Base-by-base conservation (phyloP, 169 alveolate genomes). In the Neospora caninum region DNA sequence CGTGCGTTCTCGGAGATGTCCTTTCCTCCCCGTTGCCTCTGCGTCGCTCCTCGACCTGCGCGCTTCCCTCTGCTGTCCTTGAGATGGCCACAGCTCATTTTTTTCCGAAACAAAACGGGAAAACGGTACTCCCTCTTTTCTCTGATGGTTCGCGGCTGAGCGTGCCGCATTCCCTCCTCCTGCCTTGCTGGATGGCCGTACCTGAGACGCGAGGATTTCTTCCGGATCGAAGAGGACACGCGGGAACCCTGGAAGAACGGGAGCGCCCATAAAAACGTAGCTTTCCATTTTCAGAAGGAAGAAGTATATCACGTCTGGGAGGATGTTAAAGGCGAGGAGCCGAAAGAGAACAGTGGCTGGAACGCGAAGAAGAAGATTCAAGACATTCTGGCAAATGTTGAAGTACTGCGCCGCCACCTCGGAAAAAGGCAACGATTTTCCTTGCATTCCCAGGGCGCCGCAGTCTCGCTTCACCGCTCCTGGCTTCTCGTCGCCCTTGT, bases 301-400 rank as follows among this genome's bases (percentile, higher is more conserved):
- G 73, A 58, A n/a, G 45, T 42, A n/a, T 64, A 91, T 31, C 39
- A 34, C 29, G 25, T 58, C 80, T 1, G 84, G 83, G 36, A 91
- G 69, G 31, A 91, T 27, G 38, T 91, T 64, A 36, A 69, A n/a
- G 20, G 83, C 53, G 54, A 91, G 64, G 43, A 91, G 94, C 80
- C 69, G 80, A 41, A 34, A 80, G 9, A 91, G n/a, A 10, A 91
- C 69, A 25, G 42, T 27, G 29, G 91, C 91, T 10, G 94, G 94
- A 39, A 91, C 88, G 39, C 87, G 94, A 84, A 91, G 94, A 89
- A 91, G 53, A n/a, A 91, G 84, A 82, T 91, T 91, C 84, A 91
- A 58, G 25, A 88, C 80, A 38, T 91, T 91, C 69, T 91, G 94
- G 70, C 87, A 34, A 16, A 58, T 45, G 67, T 88, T 78, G 64